Evolutionary conservation across 2,329 filamentous ascomycete species (phyloP).

Genomic region (Hypoxylon sp.): DNA sequence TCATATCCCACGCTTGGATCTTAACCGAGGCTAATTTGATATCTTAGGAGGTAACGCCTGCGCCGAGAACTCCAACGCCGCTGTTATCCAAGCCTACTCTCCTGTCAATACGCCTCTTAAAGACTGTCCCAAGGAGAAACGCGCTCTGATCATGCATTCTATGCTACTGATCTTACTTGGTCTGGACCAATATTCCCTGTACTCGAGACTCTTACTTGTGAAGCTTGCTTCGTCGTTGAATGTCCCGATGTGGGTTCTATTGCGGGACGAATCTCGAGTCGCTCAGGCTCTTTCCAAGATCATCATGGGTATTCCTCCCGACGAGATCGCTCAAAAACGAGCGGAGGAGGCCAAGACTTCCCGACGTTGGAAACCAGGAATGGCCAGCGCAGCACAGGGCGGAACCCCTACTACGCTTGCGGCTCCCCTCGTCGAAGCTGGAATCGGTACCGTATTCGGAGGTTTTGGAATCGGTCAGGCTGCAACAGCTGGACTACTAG

Average conservation of each 20-base stretch:
- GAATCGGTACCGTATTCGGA: constrained; percentile 83
- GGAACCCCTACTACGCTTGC: constrained; percentile 71
- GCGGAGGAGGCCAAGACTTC: constrained; percentile 75
- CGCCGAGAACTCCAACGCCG: constrained; percentile 64
- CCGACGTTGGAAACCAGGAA: constrained; percentile 65
- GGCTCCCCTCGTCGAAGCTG: constrained; percentile 81
- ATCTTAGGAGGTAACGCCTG: constrained; percentile 52
- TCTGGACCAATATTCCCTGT: constrained; percentile 81
- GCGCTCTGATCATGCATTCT: constrained; percentile 78
- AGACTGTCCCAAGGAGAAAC: constrained; percentile 71
- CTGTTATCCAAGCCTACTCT: constrained; percentile 67
- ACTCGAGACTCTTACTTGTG: constrained; percentile 79
- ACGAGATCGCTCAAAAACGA: constrained; percentile 74
- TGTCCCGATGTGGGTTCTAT: constrained; percentile 74
- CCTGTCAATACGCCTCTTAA: constrained; percentile 74
- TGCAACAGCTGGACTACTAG: constrained; percentile 83
- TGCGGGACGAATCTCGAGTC: constrained; percentile 81
- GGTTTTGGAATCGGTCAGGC: constrained; percentile 81
- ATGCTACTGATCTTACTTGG: constrained; percentile 81
- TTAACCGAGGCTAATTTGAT: constrained; percentile 37
- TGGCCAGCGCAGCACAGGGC: constrained; percentile 66
- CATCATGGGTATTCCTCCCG: constrained; percentile 77
- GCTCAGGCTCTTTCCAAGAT: constrained; percentile 81
- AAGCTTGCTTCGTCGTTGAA: constrained; percentile 79
- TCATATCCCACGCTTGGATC: background rate